These are phyloP conservation scores for Ganoderma meredithae DNA, from an alignment of 1,284 basidiomycete species.

Conservation along the genomic window DNA sequence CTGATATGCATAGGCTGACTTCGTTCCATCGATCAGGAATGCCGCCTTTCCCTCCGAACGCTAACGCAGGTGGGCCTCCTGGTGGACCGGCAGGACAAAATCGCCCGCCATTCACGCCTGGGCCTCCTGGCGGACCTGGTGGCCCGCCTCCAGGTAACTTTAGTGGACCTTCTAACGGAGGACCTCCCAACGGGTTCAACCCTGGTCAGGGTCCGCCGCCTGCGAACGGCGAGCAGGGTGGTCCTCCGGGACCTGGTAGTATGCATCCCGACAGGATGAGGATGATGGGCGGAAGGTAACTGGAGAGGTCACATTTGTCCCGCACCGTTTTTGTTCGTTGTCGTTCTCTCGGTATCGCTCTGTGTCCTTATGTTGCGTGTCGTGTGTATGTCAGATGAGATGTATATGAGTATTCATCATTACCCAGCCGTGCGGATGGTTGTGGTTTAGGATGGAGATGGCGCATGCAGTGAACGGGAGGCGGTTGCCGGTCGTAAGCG, in stretches of 20 bases:
- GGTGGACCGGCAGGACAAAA: slow-evolving; percentile 40
- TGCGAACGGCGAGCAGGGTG: slow-evolving; percentile 38
- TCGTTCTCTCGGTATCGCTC: not conserved
- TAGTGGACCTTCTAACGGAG: slow-evolving; percentile 40
- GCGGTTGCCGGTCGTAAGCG: not conserved
- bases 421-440: not conserved
- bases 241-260: slow-evolving; percentile 51
- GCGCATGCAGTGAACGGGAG: no score
- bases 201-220: slow-evolving; percentile 44
- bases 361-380: slow-evolving; percentile 1
- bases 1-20: not conserved
- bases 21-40: slow-evolving; percentile 30
- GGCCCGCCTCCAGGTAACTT: slow-evolving; percentile 48
- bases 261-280: slow-evolving; percentile 89
- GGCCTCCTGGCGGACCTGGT: slow-evolving; percentile 47
- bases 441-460: not conserved
- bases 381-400: slow-evolving; percentile 1
- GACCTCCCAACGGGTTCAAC: slow-evolving; percentile 44
- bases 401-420: not conserved
- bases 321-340: not conserved
- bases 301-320: not conserved
- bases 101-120: slow-evolving; percentile 66
- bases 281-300: slow-evolving; percentile 69
- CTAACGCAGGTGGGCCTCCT: slow-evolving; percentile 36
- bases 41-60: slow-evolving; percentile 69